phyloP scores from a whole-genome alignment of 1,284 basidiomycete species.

The Ganoderma leucocontextum region DNA sequence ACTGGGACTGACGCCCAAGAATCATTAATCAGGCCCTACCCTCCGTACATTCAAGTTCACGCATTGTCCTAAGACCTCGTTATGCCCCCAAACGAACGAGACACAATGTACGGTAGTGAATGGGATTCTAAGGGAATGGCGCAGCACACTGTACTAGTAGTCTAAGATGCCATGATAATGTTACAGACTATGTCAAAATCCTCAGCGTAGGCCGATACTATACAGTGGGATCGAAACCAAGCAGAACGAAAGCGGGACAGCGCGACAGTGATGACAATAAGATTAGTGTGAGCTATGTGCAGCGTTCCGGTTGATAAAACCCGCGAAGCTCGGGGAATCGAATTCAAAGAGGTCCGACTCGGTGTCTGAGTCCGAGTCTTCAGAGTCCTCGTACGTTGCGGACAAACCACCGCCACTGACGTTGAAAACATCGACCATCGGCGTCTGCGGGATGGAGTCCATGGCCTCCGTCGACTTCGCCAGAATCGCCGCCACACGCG shows the following conservation, averaged over 20 bases:
- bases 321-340: slow-evolving; percentile 34
- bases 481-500: slow-evolving; percentile 80
- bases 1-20: too few species aligned
- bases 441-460: slow-evolving; percentile 73
- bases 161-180: slow-evolving; percentile 1
- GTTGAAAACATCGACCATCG: slow-evolving; percentile 79
- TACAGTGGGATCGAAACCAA: slow-evolving; percentile 3
- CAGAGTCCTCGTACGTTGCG: slow-evolving; percentile 31
- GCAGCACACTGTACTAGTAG: not conserved
- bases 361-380: slow-evolving; percentile 28
- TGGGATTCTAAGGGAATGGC: slow-evolving; percentile 1
- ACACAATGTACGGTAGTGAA: not conserved
- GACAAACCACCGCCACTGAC: slow-evolving; percentile 51
- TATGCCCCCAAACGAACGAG: not conserved
- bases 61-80: too few species aligned
- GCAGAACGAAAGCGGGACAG: slow-evolving; percentile 9
- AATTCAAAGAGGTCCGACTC: slow-evolving; percentile 32
- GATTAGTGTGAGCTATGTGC: slow-evolving; percentile 28
- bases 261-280: slow-evolving; percentile 13
- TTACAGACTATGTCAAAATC: slow-evolving; percentile 1
- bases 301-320: slow-evolving; percentile 20
- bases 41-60: too few species aligned
- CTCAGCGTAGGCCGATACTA: not conserved
- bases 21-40: too few species aligned
- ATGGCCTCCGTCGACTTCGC: slow-evolving; percentile 72